A percentile compares a stretch with the other conserved stretches of the same genome.
phyloP scores from a whole-genome alignment of 2,329 filamentous ascomycete genomes.

The Colletotrichum ledebouriae region DNA sequence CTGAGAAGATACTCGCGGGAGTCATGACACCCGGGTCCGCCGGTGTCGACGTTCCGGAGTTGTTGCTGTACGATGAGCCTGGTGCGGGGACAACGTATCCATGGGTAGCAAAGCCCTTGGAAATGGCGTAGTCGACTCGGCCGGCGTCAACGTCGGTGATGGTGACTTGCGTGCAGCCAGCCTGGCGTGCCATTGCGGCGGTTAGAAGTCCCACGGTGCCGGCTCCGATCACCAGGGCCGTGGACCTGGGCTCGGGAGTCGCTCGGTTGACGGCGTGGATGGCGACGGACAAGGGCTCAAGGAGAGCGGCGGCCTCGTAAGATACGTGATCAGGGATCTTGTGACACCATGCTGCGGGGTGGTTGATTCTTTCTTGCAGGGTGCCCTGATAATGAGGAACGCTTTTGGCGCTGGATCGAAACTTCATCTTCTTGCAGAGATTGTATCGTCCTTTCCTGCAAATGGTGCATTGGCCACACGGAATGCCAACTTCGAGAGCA shows the following conservation, averaged over 20 bases:
- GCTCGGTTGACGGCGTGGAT: conserved; percentile 73
- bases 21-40: conserved; percentile 57
- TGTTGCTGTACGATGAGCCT: conserved; percentile 56
- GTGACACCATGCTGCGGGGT: conserved; percentile 73
- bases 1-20: conserved; percentile 60
- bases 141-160: conserved; percentile 72
- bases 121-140: conserved; percentile 71
- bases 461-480: conserved; percentile 64
- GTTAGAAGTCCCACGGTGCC: conserved; percentile 74
- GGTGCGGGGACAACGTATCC: conserved; percentile 67
- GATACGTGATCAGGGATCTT: conserved; percentile 73
- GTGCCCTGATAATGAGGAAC: conserved; percentile 75
- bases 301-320: conserved; percentile 70
- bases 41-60: conserved; percentile 64
- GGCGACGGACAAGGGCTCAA: conserved; percentile 73
- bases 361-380: conserved; percentile 73
- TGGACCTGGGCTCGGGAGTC: conserved; percentile 64
- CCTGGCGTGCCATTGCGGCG: conserved; percentile 72
- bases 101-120: conserved; percentile 70
- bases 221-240: conserved; percentile 74
- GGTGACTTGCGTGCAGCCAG: conserved; percentile 70
- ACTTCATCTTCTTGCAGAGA: conserved; percentile 72
- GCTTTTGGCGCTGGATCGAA: conserved; percentile 72
- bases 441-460: conserved; percentile 71
- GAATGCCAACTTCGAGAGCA: conserved; percentile 69